Evolutionary conservation across 1,284 basidiomycete genomes (phyloP), one percentile per base, ranked within the genome.

Genomic region (Sphagnurus paluster): DNA sequence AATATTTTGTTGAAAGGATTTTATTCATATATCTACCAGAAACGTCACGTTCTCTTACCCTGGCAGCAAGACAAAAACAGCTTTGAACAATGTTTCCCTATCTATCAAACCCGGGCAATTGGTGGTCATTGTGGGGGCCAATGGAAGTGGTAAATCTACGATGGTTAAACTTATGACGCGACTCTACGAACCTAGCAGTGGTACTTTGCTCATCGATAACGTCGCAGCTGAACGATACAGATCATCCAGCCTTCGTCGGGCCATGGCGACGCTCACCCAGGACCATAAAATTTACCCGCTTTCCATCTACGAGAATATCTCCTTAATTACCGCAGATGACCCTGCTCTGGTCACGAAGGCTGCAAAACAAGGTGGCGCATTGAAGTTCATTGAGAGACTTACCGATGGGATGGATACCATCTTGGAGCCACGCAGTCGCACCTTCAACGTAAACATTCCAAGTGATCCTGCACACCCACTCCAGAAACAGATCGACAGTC

Each of bases 11-110:
- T 14, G 1, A 2, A 4, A 6, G 26, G n/a, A 14, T 38, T 9
- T 39, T 26, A 14, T 20, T 30, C 57, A 51, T 19, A 37, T n/a
- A n/a, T n/a, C n/a, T n/a, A n/a, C 24, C 16, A 75, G 74, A 9
- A 57, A 77, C 26, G 67, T 80, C 2, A 63, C 61, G 0, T 80
- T 80, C 46, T 54, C 62, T 1, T 81, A 80, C 50, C 74, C 75
- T 0, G 69, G 68, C 7, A 62, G 59, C 39, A 67, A 73, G 41
- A 66, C 65, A 6, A 68, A 57, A 4, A 55, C 58, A 5, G 75
- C 75, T 1, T 56, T 80, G n/a, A 56, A 53, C 1, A 51, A 62
- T 4, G 58, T 79, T 3, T 74, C 70, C 0, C 62, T 80, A 16
- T 60, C 48, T 2, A 74, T 80, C 43, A 62, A 66, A 21, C 59